Evolutionary conservation across 495 filamentous ascomycete genomes (phyloP).

Genomic region (Penicillium maclennaniae): DNA sequence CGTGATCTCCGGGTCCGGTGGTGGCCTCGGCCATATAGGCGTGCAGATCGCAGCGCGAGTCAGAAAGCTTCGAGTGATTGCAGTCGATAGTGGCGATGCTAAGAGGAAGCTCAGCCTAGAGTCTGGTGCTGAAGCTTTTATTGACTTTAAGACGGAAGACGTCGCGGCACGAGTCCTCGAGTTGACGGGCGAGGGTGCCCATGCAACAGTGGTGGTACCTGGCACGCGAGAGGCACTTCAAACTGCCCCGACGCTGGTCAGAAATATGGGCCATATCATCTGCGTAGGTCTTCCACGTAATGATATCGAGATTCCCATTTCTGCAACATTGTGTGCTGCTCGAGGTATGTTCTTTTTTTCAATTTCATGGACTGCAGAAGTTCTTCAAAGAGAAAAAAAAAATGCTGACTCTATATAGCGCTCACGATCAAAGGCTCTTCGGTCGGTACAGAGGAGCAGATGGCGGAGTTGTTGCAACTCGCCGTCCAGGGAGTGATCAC

Average conservation of each 20-base stretch:
- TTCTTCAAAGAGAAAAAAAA: background rate
- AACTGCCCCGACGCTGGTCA: conserved; percentile 24
- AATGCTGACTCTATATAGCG: conserved; percentile 6
- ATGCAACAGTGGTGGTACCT: conserved; percentile 29
- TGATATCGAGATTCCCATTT: conserved; percentile 26
- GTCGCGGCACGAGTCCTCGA: conserved; percentile 22
- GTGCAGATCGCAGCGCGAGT: conserved; percentile 32
- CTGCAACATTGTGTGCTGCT: conserved; percentile 26
- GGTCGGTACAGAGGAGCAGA: conserved; percentile 27
- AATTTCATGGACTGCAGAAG: background rate
- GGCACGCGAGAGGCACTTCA: conserved; percentile 24
- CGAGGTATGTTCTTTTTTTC: conserved; percentile 16
- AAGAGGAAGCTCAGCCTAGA: conserved; percentile 28
- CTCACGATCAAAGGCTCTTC: conserved; percentile 28
- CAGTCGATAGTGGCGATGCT: conserved; percentile 28
- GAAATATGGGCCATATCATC: conserved; percentile 28
- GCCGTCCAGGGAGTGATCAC: conserved; percentile 19
- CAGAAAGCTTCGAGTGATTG: conserved; percentile 30
- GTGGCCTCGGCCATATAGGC: conserved; percentile 35
- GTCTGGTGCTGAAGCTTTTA: conserved; percentile 28
- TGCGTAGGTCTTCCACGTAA: conserved; percentile 28
- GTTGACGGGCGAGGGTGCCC: conserved; percentile 30
- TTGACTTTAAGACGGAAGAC: conserved; percentile 32
- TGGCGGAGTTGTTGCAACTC: conserved; percentile 20
- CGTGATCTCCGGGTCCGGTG: conserved; percentile 33